These are phyloP conservation scores for Fusarium brachygibbosum DNA, from an alignment of 2,329 filamentous ascomycete species.

Conservation along the genomic window DNA sequence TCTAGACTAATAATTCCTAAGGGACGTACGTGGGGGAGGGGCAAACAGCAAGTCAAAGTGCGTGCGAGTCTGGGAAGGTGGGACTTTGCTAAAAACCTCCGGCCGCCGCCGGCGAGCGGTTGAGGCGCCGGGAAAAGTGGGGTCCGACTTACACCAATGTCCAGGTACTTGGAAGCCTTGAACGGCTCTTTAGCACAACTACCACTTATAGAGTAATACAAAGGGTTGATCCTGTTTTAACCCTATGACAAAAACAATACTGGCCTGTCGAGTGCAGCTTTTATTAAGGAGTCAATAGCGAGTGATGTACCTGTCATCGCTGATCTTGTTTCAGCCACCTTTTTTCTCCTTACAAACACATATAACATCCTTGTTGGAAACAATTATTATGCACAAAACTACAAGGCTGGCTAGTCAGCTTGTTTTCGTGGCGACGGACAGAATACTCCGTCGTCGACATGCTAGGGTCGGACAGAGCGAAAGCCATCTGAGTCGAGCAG, in stretches of 20 bases:
- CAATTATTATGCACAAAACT: background rate
- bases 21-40: conserved; percentile 31
- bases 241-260: background rate
- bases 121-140: conserved; percentile 26
- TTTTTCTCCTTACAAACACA: background rate
- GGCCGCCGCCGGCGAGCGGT: conserved; percentile 18
- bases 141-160: background rate
- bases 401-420: background rate
- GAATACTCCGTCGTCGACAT: background rate
- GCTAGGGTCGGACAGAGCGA: background rate
- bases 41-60: background rate
- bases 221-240: too few species aligned
- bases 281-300: background rate
- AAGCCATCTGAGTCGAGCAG: background rate
- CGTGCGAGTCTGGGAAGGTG: background rate
- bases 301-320: background rate
- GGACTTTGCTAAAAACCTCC: conserved; percentile 2
- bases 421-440: background rate
- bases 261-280: background rate
- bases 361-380: background rate
- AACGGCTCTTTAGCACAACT: background rate
- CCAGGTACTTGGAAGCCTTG: background rate
- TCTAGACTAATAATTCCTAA: background rate
- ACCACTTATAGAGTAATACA: background rate
- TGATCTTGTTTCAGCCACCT: conserved; percentile 3